Evolutionary conservation across 2,329 filamentous ascomycete species (phyloP).

Genomic region (Penicillium sp.): DNA sequence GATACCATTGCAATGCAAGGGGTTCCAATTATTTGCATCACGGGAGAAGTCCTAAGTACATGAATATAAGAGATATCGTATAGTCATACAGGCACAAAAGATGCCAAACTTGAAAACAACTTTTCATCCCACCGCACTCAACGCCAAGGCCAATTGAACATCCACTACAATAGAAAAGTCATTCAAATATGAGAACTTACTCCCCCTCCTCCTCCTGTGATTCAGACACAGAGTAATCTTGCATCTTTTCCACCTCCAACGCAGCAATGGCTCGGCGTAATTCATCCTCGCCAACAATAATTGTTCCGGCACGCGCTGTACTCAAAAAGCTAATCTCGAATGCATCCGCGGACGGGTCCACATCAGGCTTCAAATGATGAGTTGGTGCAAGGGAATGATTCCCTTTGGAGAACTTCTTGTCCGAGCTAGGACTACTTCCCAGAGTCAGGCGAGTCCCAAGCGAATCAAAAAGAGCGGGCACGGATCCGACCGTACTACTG

Average conservation of each 20-base stretch:
- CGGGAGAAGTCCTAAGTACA: neutral
- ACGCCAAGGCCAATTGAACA: neutral
- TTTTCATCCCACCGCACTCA: neutral
- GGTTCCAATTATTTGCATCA: neutral
- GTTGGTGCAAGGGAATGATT: constrained; percentile 21
- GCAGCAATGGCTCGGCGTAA: constrained; percentile 74
- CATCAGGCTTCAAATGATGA: constrained; percentile 38
- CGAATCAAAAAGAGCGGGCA: constrained; percentile 20
- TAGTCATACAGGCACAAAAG: constrained; percentile 2
- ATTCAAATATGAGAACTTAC: neutral
- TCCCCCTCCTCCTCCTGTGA: neutral
- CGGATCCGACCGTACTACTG: constrained; percentile 24
- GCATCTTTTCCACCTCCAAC: constrained; percentile 51
- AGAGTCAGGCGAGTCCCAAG: constrained; percentile 18
- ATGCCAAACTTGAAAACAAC: neutral
- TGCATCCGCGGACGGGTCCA: constrained; percentile 37
- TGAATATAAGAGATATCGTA: neutral
- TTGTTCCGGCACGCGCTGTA: constrained; percentile 84
- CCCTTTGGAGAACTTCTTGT: constrained; percentile 7
- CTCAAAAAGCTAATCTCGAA: constrained; percentile 89
- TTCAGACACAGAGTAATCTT: neutral
- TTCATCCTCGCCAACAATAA: constrained; percentile 79
- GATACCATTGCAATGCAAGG: neutral
- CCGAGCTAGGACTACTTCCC: neutral
- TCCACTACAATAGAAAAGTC: neutral